Conservation (phyloP, 345 rosid species). For the Lagerstroemia speciosa region DNA sequence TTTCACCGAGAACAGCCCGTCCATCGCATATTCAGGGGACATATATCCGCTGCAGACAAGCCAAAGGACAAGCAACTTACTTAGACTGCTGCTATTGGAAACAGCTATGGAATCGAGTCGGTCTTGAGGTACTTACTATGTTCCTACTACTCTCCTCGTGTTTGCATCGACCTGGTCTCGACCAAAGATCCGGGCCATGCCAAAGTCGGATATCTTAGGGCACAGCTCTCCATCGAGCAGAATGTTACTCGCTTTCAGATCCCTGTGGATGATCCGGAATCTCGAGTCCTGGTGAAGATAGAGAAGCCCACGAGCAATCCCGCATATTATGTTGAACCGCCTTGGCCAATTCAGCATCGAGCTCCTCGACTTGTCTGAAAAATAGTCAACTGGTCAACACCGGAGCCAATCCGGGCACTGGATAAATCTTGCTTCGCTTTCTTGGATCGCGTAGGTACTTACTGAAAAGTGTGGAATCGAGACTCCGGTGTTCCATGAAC, state of each 20-base stretch:
- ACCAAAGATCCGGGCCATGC: conserved; percentile 80
- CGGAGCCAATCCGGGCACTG: neutral
- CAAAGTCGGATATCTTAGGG: conserved; percentile 77
- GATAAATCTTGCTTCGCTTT: neutral
- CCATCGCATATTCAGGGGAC: conserved; percentile 85
- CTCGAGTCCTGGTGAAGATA: conserved; percentile 83
- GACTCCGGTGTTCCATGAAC: conserved; percentile 69
- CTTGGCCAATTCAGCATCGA: conserved; percentile 44
- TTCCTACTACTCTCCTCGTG: conserved; percentile 30
- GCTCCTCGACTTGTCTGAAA: conserved; percentile 38
- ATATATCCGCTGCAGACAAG: conserved; percentile 52
- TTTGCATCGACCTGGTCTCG: conserved; percentile 55
- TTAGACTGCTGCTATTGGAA: neutral
- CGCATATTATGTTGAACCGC: conserved; percentile 52
- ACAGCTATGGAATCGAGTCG: neutral
- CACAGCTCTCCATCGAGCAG: conserved; percentile 55
- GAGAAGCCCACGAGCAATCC: conserved; percentile 68
- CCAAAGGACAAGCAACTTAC: no score
- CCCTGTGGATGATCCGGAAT: conserved; percentile 33
- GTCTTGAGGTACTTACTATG: conserved; percentile 29
- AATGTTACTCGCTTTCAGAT: conserved; percentile 53
- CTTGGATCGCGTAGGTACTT: conserved; percentile 9
- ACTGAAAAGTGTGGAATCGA: conserved; percentile 68
- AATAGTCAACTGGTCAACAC: neutral
- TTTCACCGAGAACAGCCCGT: conserved; percentile 56